Conservation (phyloP, 2,329 filamentous ascomycete species). For the Colletotrichum trifolii region DNA sequence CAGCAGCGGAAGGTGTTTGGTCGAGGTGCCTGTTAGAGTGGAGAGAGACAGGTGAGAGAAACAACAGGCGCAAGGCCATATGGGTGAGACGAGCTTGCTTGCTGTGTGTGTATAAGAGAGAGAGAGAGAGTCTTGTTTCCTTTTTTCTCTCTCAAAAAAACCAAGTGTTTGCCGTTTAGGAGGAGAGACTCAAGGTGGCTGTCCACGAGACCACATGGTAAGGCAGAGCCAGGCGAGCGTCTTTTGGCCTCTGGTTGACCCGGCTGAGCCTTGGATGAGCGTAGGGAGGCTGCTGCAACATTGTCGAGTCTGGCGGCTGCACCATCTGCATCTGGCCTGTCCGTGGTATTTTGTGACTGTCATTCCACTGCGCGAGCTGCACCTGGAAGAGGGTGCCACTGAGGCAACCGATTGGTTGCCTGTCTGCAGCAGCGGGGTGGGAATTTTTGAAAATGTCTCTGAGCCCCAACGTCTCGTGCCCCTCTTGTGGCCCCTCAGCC, state of each 20-base stretch:
- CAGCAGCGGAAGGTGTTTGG: conserved; percentile 35
- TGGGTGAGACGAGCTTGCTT: background rate
- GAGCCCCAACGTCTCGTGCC: conserved; percentile 14
- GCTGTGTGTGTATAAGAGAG: background rate
- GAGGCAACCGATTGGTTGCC: conserved; percentile 22
- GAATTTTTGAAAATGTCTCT: background rate
- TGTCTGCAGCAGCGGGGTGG: conserved; percentile 22
- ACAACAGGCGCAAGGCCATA: conserved; percentile 3
- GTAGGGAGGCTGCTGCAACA: background rate
- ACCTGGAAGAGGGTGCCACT: conserved; percentile 10
- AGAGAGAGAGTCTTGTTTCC: background rate
- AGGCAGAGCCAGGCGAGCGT: no score
- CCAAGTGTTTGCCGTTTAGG: background rate
- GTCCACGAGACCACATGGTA: no score
- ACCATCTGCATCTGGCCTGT: background rate
- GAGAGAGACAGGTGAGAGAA: conserved; percentile 2
- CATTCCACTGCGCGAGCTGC: conserved; percentile 26
- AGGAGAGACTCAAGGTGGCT: no score
- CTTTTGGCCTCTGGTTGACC: no score
- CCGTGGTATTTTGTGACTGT: conserved; percentile 10
- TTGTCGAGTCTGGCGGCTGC: background rate
- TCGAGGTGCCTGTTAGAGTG: background rate
- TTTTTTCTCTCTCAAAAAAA: background rate
- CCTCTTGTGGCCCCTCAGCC: background rate
- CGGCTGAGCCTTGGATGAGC: background rate